Conservation (phyloP, 2,329 filamentous ascomycete genomes). For the Grosmannia clavigera region DNA sequence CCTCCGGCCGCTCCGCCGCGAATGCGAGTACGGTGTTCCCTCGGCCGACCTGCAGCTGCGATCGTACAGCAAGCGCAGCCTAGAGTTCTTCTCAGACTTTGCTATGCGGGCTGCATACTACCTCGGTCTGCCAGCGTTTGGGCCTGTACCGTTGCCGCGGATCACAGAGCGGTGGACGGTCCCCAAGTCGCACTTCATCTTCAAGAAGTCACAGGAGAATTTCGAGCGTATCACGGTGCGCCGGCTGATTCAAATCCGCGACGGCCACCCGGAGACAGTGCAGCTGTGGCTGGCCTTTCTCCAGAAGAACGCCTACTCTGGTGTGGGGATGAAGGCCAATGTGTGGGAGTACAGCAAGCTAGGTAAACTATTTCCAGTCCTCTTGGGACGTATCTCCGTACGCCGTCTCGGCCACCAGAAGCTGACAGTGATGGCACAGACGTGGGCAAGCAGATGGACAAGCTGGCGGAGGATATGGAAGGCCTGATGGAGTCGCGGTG, state of each 20-base stretch:
- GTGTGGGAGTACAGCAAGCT: conserved; percentile 76
- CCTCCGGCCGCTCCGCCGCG: conserved; percentile 67
- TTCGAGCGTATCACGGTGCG: conserved; percentile 85
- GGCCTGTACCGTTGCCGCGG: conserved; percentile 73
- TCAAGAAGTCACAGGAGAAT: conserved; percentile 97
- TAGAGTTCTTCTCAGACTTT: conserved; percentile 93
- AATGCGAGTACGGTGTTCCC: conserved; percentile 63
- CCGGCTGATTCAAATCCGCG: conserved; percentile 80
- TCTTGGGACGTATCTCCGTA: neutral
- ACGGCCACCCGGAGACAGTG: conserved; percentile 79
- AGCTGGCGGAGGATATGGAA: conserved; percentile 28
- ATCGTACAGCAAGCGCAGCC: conserved; percentile 78
- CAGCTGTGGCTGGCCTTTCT: conserved; percentile 88
- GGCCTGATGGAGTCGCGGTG: conserved; percentile 37
- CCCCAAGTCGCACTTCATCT: conserved; percentile 76
- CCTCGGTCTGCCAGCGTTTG: conserved; percentile 71
- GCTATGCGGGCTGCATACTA: conserved; percentile 91
- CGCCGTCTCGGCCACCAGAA: neutral
- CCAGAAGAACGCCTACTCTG: conserved; percentile 83
- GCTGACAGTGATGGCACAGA: conserved; percentile 21
- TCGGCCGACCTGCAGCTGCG: conserved; percentile 86
- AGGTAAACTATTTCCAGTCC: conserved; percentile 32
- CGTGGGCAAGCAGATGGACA: conserved; percentile 39
- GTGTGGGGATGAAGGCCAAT: conserved; percentile 98
- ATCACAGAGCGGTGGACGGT: conserved; percentile 93